Conservation (phyloP, 73 alveolate species). For the Blepharisma japonicum region DNA sequence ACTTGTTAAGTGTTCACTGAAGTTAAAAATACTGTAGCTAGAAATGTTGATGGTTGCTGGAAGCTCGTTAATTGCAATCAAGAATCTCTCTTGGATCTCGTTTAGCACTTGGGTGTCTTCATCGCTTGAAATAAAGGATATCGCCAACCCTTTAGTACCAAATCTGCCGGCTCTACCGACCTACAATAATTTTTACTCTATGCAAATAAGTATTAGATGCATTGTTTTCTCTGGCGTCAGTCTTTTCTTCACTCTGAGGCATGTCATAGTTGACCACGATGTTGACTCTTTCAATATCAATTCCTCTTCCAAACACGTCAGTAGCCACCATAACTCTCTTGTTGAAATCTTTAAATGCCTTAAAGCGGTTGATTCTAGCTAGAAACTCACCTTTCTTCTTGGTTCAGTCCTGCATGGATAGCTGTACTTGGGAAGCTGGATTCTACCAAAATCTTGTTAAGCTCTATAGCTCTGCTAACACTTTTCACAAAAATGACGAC, state of each 20-base stretch:
- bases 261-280: conserved; percentile 98
- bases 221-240: conserved; percentile 40
- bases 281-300: conserved; percentile 99
- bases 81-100: conserved; percentile 80
- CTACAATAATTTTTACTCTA: conserved; percentile 71
- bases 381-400: conserved; percentile 67
- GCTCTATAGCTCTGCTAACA: conserved; percentile 81
- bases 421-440: conserved; percentile 83
- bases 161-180: conserved; percentile 99
- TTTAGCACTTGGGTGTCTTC: conserved; percentile 83
- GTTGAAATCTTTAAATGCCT: conserved; percentile 87
- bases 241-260: conserved; percentile 56
- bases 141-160: conserved; percentile 98
- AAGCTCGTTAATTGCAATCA: conserved; percentile 78
- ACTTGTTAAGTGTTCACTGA: conserved; percentile 21
- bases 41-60: conserved; percentile 79
- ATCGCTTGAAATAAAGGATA: conserved; percentile 81
- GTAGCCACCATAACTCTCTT: conserved; percentile 99
- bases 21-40: conserved; percentile 48
- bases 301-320: conserved; percentile 99
- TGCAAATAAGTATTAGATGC: conserved; percentile 87
- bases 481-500: conserved; percentile 94
- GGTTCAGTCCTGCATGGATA: conserved; percentile 77
- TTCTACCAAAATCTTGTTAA: conserved; percentile 79
- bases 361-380: conserved; percentile 58